Percentiles rank a stretch among this genome's conserved stretches.
phyloP scores from a whole-genome alignment of 2,329 filamentous ascomycete genomes.

The Cytospora piceicola region DNA sequence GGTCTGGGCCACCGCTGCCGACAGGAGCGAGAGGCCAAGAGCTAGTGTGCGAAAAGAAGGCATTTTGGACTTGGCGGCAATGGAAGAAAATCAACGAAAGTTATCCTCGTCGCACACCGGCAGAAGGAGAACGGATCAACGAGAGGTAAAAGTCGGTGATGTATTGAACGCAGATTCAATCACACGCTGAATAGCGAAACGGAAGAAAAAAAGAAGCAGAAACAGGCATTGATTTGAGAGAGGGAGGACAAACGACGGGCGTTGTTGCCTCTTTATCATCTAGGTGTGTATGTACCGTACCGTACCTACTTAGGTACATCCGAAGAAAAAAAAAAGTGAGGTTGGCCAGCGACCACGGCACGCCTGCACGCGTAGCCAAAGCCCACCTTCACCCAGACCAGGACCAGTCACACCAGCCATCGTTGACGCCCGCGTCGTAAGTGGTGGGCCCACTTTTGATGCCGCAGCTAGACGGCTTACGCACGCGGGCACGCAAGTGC shows the following conservation, averaged over 20 bases:
- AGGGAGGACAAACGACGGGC: background rate
- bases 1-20: slow-evolving; percentile 30
- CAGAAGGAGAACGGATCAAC: background rate
- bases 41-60: slow-evolving; percentile 9
- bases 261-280: background rate
- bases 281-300: too few relatives aligned
- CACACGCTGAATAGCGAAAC: background rate
- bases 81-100: background rate
- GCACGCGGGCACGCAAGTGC: too few relatives aligned
- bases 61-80: slow-evolving; percentile 21
- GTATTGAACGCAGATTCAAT: background rate
- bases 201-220: background rate
- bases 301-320: too few relatives aligned
- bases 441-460: slow-evolving; percentile 19
- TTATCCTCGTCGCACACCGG: background rate
- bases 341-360: background rate
- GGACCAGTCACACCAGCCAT: background rate
- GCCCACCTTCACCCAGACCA: too few relatives aligned
- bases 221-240: background rate
- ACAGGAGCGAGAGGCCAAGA: slow-evolving; percentile 23
- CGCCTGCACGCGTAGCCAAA: background rate
- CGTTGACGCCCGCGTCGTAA: background rate
- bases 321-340: background rate
- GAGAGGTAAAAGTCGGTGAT: background rate
- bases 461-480: slow-evolving; percentile 24